Base-by-base conservation (phyloP, 2,329 filamentous ascomycete genomes). In the Talaromyces piceae region DNA sequence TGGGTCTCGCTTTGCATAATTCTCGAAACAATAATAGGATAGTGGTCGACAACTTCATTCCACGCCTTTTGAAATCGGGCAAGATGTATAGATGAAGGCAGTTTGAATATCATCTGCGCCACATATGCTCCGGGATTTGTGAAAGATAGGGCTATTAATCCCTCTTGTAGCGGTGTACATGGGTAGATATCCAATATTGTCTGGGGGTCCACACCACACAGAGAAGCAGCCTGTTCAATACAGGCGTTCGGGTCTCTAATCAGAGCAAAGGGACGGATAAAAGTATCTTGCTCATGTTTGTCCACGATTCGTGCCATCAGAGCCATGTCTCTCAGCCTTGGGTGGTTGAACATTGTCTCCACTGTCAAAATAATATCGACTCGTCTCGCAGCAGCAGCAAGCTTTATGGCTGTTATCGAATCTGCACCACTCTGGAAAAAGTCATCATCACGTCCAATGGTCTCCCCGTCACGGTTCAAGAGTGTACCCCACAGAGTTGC, bases 401-500 rank as follows among this genome's bases (percentile, higher is more conserved):
- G 27, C 47, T 50, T 52, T 55, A 61, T 61, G 7, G 59, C 59
- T 13, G 51, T 22, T 28, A 60, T 50, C 2, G 58, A 59, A 22
- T 61, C 58, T 11, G 57, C 58, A 18, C 64, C 64, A 16, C 64
- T 49, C 12, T 56, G 52, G 49, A 67, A 63, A 55, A 67, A 67
- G 39, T 57, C 59, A 22, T 60, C 56, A 23, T 63, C 54, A 2
- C 54, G 28, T n/a, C 58, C 44, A 46, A 62, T 58, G 11, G 53
- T 46, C 5, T 56, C 55, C 2, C 50, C 18, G 1, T 55, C 44
- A 16, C 62, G 31, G 8, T 54, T 52, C 8, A 64, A 54, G 6
- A 60, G 49, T 3, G 54, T 51, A n/a, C 56, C 53, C 58, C 59
- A 64, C 7, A 60, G 44, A 20, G 33, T 11, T 28, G 54, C 57